Conservation (phyloP, 2,329 filamentous ascomycete species). For the Botrytis deweyae region DNA sequence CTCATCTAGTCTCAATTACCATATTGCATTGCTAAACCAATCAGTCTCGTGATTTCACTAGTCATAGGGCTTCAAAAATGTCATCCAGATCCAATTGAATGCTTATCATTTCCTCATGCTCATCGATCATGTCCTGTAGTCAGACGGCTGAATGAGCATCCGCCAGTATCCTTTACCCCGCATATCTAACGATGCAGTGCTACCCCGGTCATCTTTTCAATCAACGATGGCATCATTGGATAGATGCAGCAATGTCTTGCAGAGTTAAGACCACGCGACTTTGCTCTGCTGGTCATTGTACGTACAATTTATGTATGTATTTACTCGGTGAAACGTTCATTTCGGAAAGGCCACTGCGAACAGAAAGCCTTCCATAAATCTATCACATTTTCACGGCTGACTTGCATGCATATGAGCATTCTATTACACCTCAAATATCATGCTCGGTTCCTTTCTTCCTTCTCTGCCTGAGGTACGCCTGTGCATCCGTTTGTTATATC, state of each 20-base stretch:
- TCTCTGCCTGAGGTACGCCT: neutral
- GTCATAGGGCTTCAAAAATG: conserved; percentile 4
- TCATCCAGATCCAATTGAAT: neutral
- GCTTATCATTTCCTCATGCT: neutral
- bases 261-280: conserved; percentile 3
- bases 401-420: conserved; percentile 15
- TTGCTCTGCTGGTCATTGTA: conserved; percentile 1
- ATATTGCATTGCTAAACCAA: neutral
- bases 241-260: conserved; percentile 19
- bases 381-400: conserved; percentile 15
- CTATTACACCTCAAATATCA: neutral
- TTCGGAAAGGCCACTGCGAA: neutral
- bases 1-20: neutral
- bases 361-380: neutral
- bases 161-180: conserved; percentile 7
- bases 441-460: neutral
- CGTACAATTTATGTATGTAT: conserved; percentile 1
- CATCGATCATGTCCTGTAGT: conserved; percentile 2
- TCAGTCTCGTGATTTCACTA: neutral
- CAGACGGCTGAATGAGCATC: neutral
- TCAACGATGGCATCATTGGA: conserved; percentile 5
- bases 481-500: neutral
- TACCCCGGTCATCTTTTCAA: neutral
- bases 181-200: conserved; percentile 13
- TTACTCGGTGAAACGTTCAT: conserved; percentile 1